Conservation (phyloP, 2,329 filamentous ascomycete species). For the Fusarium acutatum region DNA sequence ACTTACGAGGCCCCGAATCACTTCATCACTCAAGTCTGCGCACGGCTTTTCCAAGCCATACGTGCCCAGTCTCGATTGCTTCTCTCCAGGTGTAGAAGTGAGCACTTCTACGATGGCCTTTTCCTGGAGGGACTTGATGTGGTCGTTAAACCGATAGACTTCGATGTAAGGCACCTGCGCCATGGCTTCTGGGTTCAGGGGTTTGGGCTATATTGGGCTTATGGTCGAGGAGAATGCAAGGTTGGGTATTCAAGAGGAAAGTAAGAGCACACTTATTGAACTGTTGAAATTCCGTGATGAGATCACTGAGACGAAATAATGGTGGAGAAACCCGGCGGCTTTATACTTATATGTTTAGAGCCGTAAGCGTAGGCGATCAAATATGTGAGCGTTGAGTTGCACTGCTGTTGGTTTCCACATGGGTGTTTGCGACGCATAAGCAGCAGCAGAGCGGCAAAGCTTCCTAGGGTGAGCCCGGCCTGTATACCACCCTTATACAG, state of each 20-base stretch:
- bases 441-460: slow-evolving; percentile 11
- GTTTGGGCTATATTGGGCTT: background rate
- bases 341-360: slow-evolving; percentile 14
- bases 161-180: background rate
- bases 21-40: slow-evolving; percentile 12
- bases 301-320: background rate
- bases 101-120: slow-evolving; percentile 28
- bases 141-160: slow-evolving; percentile 11
- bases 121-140: slow-evolving; percentile 12
- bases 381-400: background rate
- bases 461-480: slow-evolving; percentile 12
- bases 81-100: slow-evolving; percentile 13
- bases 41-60: slow-evolving; percentile 22
- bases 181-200: slow-evolving; percentile 8
- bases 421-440: slow-evolving; percentile 6
- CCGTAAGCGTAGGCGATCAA: background rate
- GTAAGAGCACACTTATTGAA: background rate
- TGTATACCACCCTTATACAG: slow-evolving; percentile 4
- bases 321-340: background rate
- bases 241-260: background rate
- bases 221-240: background rate
- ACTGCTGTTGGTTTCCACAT: slow-evolving; percentile 11
- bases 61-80: slow-evolving; percentile 5
- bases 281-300: background rate
- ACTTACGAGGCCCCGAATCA: slow-evolving; percentile 25